phyloP scores from a whole-genome alignment of 1,284 basidiomycete genomes.

The Pyrrhoderma noxium region DNA sequence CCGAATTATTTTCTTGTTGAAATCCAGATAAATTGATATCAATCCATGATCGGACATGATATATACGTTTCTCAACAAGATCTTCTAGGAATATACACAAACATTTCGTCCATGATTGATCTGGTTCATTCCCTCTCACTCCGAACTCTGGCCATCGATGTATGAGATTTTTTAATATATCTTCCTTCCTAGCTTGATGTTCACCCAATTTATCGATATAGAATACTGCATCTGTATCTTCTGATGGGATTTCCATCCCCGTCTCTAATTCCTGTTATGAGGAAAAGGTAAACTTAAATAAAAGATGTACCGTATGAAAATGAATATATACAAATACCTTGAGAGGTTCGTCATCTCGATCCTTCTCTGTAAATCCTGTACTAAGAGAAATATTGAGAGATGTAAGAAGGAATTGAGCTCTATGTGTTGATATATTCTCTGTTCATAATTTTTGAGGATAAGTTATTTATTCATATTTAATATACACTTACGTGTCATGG shows the following conservation, averaged over 20 bases:
- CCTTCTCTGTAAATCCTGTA: constrained; percentile 39
- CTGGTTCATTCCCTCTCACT: constrained; percentile 28
- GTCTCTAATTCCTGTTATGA: too few relatives aligned
- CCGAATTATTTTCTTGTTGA: constrained; percentile 32
- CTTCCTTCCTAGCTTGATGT: constrained; percentile 25
- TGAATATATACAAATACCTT: constrained; percentile 31
- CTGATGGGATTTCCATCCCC: constrained; percentile 26
- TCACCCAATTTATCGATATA: constrained; percentile 26
- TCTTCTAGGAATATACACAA: constrained; percentile 33
- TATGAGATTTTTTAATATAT: constrained; percentile 26
- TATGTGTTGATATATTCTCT: constrained; percentile 55
- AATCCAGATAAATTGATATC: constrained; percentile 42
- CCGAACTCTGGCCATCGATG: constrained; percentile 28
- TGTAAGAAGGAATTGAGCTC: constrained; percentile 36
- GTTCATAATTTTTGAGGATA: constrained; percentile 4
- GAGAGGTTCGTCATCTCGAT: constrained; percentile 39
- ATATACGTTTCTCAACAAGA: constrained; percentile 34
- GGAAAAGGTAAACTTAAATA: too few relatives aligned
- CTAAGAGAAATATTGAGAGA: constrained; percentile 40
- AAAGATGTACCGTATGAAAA: too few relatives aligned
- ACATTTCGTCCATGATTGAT: constrained; percentile 34
- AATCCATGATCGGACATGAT: constrained; percentile 45
- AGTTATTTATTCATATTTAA: too few relatives aligned
- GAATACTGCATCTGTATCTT: constrained; percentile 32
- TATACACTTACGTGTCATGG: constrained; percentile 46